These are phyloP conservation scores for Lobulomyces angularis DNA, from an alignment of 192 early-diverging fungal genomes.

Conservation along the genomic window DNA sequence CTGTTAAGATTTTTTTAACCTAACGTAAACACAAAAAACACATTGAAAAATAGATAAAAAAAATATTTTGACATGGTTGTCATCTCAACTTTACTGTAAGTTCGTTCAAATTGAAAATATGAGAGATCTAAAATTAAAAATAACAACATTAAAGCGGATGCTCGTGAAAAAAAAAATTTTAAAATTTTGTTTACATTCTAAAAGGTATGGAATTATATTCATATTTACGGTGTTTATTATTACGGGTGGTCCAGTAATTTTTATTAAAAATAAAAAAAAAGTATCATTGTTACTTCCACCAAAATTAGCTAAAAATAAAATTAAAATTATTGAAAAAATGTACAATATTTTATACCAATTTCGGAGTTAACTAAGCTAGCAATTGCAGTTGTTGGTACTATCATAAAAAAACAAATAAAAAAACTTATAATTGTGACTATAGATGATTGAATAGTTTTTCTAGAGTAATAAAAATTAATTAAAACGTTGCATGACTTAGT, in stretches of 20 bases:
- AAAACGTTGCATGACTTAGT: background rate
- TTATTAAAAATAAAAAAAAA: conserved; percentile 17
- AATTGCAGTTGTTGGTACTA: conserved; percentile 20
- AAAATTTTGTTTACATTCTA: conserved; percentile 21
- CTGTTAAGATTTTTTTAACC: background rate
- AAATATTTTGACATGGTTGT: conserved; percentile 26
- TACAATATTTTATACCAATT: no score
- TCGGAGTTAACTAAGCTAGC: no score
- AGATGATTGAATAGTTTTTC: background rate
- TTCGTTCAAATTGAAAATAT: conserved; percentile 16
- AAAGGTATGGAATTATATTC: conserved; percentile 29
- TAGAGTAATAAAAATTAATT: no score
- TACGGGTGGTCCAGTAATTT: conserved; percentile 22
- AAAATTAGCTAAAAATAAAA: no score
- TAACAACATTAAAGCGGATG: no score
- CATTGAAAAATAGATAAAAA: conserved; percentile 39
- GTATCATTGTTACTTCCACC: no score
- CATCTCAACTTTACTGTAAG: conserved; percentile 18
- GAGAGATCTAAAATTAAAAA: conserved; percentile 14
- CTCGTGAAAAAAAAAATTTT: no score
- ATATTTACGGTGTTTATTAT: conserved; percentile 12
- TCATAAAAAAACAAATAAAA: conserved; percentile 15
- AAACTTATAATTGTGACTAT: background rate
- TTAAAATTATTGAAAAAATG: no score
- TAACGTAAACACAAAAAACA: conserved; percentile 35